Evolutionary conservation across 306 rosid species (phyloP).

Genomic region (Inga laurina): DNA sequence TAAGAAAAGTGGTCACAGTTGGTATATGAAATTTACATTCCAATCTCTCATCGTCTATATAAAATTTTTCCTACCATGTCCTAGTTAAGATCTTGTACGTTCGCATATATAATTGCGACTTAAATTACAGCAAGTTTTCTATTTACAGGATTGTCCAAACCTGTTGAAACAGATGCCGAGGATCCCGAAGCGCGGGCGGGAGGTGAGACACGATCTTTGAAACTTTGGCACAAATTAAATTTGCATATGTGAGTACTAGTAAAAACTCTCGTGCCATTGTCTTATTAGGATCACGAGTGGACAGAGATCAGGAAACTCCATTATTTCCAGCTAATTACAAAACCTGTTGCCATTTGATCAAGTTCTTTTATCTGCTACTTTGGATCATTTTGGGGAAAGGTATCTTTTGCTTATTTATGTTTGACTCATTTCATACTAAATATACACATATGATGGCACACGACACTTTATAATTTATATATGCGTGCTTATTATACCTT

Average conservation of each 20-base stretch:
- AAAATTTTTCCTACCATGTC: not conserved
- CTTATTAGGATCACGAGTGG: not conserved
- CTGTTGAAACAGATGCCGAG: not conserved
- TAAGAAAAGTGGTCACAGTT: not conserved
- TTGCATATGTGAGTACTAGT: no score
- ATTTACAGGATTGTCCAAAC: not conserved
- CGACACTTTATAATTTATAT: no score
- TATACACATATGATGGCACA: no score
- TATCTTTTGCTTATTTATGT: not conserved
- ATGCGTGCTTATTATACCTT: not conserved
- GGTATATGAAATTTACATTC: constrained; percentile 1
- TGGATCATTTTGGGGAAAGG: constrained; percentile 27
- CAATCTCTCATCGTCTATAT: not conserved
- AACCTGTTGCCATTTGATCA: not conserved
- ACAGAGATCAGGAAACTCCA: not conserved
- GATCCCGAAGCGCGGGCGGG: not conserved
- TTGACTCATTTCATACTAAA: not conserved
- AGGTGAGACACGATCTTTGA: not conserved
- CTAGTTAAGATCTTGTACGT: not conserved
- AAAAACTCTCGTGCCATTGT: not conserved
- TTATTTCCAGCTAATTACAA: constrained; percentile 23
- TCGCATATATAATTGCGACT: not conserved
- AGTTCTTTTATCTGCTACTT: not conserved
- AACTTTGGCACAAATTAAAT: not conserved
- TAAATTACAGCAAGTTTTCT: no score